Percentiles rank a stretch among this genome's conserved stretches.
phyloP scores from a whole-genome alignment of 1,284 basidiomycete genomes.

The Dichomitus squalens region DNA sequence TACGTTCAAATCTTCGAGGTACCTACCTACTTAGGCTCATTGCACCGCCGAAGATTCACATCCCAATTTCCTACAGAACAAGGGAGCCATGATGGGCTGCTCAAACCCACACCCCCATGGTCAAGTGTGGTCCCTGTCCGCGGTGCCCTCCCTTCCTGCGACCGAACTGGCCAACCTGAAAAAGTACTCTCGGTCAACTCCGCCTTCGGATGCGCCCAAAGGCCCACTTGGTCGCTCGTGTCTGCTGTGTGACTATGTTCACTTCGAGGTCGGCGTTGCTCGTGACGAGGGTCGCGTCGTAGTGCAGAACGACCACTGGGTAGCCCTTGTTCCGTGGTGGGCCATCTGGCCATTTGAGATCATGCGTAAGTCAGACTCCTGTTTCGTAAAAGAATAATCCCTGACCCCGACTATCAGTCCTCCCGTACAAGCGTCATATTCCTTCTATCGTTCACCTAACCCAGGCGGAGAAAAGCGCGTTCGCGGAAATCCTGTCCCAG shows the following conservation, averaged over 20 bases:
- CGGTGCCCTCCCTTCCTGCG: conserved; percentile 71
- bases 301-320: conserved; percentile 77
- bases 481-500: conserved; percentile 67
- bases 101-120: conserved; percentile 96
- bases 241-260: conserved; percentile 85
- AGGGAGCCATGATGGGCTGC: conserved; percentile 95
- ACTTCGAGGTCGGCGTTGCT: conserved; percentile 60
- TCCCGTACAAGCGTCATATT: conserved; percentile 81
- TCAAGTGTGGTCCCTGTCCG: conserved; percentile 86
- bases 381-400: neutral
- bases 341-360: conserved; percentile 95
- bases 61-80: conserved; percentile 77
- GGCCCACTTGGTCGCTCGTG: conserved; percentile 68
- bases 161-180: conserved; percentile 65
- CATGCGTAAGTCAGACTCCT: conserved; percentile 51
- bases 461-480: conserved; percentile 57
- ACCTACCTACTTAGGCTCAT: neutral
- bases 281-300: conserved; percentile 66
- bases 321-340: conserved; percentile 95
- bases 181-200: conserved; percentile 50
- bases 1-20: conserved; percentile 93
- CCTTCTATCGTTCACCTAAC: conserved; percentile 68
- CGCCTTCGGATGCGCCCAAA: conserved; percentile 49
- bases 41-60: neutral
- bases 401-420: conserved; percentile 47